Evolutionary conservation across 2,329 filamentous ascomycete species (phyloP), one percentile per base, ranked within the genome.

Genomic region (Shiraia sp.): DNA sequence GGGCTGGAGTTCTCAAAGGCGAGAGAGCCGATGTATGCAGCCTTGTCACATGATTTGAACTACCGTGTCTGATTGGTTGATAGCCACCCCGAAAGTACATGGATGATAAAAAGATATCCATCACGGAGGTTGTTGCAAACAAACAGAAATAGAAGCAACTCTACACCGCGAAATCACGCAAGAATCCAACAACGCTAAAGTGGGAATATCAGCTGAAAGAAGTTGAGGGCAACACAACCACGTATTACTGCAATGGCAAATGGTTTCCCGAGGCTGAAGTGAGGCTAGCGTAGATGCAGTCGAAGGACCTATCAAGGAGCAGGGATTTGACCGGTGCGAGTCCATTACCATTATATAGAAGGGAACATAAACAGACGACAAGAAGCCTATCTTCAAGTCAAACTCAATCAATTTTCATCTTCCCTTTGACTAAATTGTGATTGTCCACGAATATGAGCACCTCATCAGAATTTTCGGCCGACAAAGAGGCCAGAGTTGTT

Each of bases 181-280:
- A 19, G 12, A 37, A 37, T 16, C 26, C 35, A 6, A 22, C 3
- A 13, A 37, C 35, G 17, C n/a, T 6, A 14, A 37, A 37, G 17
- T 10, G 10, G 13, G 35, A 37, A 10, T 37, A 37, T 14, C 35
- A 37, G 10, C 23, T 37, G 35, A 37, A 14, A 22, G 35, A 37
- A 14, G 22, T 17, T 15, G n/a, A 22, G 14, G 26, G 14, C 7
- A 10, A 28, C 7, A 37, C 27, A 13, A 19, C 6, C 3, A 17
- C 7, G 12, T 14, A 8, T 9, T 37, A 37, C 13, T 3, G 9
- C 4, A 30, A 30, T 14, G 35, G 35, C 1, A 29, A 37, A 12
- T 37, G 35, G 35, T 37, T 19, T 16, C n/a, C n/a, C 10, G 35
- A 37, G 26, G 17, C 17, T 6, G 27, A 37, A 12, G 35, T 37